Evolutionary conservation across 495 filamentous ascomycete genomes (phyloP), one percentile per base, ranked within the genome.

Genomic region (Penicillium verhagenii): DNA sequence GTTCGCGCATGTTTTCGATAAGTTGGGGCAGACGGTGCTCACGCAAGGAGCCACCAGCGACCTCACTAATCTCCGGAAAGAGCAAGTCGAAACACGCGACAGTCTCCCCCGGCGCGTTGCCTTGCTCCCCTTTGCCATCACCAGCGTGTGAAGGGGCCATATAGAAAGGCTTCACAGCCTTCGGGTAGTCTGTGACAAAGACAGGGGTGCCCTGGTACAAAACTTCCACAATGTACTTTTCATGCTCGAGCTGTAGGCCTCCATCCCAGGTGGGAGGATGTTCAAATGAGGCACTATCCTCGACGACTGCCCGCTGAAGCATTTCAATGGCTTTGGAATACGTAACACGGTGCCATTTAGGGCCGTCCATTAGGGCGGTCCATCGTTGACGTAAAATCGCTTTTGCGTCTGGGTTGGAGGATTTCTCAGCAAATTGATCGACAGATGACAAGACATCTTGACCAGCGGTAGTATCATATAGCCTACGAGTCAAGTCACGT

Each of bases 21-120:
- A 98, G 78, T 21, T 85, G 69, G 1, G 82, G 73, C 45, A 92
- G 71, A 25, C 91, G 86, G 73, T 97, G 87, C 70, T 97, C 94
- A 69, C 94, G 92, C 72, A 97, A 82, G 3, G 93, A 97, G 21
- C 94, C 94, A 16, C 94, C 94, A 18, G 86, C 89, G 45, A 97
- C 82, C 70, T 98, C 94, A 69, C 90, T 91, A 50, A 91, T 74
- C 53, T 92, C 89, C 13, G 94, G 93, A 28, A 97, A 82, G 16
- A 98, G 82, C 47, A 98, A 85, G 74, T 98, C 94, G 67, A 98
- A 98, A 71, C 93, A 97, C 18, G 93, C 89, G 10, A 92, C 92
- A 4, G 92, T 96, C 48, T 74, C 66, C 21, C 56, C 60, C 6
- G 59, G 49, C 0, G 35, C 18, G 50, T 39, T 38, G 24, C 28